A percentile compares a stretch with the other conserved stretches of the same genome.
Conservation (phyloP, 108 stramenopile species). For the Mediolabrus comicus region DNA sequence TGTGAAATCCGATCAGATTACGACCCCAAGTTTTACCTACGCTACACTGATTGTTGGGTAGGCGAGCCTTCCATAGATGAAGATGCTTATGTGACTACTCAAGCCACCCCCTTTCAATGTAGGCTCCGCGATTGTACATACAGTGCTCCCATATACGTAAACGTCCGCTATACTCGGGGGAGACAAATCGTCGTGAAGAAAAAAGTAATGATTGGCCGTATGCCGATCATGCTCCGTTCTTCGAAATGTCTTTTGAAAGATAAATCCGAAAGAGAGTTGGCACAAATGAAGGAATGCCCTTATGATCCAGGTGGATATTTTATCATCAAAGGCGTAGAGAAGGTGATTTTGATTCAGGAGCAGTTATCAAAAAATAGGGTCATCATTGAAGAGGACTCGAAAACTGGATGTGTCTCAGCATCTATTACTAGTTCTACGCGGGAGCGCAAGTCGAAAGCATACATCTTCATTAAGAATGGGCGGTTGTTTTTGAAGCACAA, state of each 20-base stretch:
- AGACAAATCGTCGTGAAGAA: slow-evolving; percentile 91
- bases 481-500: slow-evolving; percentile 95
- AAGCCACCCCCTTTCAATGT: slow-evolving; percentile 95
- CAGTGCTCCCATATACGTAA: slow-evolving; percentile 96
- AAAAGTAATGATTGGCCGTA: slow-evolving; percentile 77
- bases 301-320: slow-evolving; percentile 99
- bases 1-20: slow-evolving; percentile 91
- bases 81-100: slow-evolving; percentile 77
- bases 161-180: slow-evolving; percentile 94
- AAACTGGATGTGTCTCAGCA: slow-evolving; percentile 82
- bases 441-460: slow-evolving; percentile 91
- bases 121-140: slow-evolving; percentile 97
- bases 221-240: slow-evolving; percentile 97
- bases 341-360: slow-evolving; percentile 99
- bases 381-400: slow-evolving; percentile 92
- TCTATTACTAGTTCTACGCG: slow-evolving; percentile 93
- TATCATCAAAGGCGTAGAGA: slow-evolving; percentile 95
- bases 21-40: slow-evolving; percentile 94
- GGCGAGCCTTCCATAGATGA: slow-evolving; percentile 93
- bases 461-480: slow-evolving; percentile 85
- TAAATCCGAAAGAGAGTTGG: slow-evolving; percentile 84
- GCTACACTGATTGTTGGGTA: slow-evolving; percentile 95
- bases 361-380: slow-evolving; percentile 99
- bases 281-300: slow-evolving; percentile 95
- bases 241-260: slow-evolving; percentile 87